phyloP scores from a whole-genome alignment of 352 stramenopile genomes.

The Achlya hypogyna region DNA sequence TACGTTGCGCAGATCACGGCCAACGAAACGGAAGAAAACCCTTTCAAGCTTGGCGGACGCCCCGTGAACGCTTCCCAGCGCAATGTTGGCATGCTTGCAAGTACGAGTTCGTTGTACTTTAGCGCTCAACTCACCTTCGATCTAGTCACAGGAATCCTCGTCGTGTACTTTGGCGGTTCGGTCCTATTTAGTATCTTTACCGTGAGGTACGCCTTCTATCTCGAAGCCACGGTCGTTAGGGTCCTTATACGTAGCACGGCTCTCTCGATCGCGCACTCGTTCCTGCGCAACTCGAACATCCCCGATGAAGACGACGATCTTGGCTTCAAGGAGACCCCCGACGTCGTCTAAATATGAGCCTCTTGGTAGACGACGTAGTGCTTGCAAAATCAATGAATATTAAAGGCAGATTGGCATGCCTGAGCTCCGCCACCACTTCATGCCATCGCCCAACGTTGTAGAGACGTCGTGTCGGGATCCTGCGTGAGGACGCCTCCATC shows the following conservation, averaged over 20 bases:
- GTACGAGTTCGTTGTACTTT: conserved; percentile 27
- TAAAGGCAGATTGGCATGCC: too few species aligned
- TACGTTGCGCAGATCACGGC: conserved; percentile 63
- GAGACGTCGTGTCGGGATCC: too few species aligned
- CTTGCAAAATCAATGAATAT: too few species aligned
- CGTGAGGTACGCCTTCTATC: conserved; percentile 41
- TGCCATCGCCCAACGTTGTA: too few species aligned
- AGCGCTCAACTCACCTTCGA: neutral
- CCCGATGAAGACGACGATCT: conserved; percentile 74
- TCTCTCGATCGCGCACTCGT: conserved; percentile 65
- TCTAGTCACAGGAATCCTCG: conserved; percentile 56
- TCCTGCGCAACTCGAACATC: conserved; percentile 65
- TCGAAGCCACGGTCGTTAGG: neutral
- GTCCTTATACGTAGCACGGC: conserved; percentile 32
- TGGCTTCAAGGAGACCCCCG: conserved; percentile 32
- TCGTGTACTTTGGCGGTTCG: conserved; percentile 76
- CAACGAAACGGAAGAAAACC: conserved; percentile 60
- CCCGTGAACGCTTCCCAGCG: conserved; percentile 63
- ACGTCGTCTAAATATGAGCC: too few species aligned
- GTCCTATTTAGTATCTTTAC: conserved; percentile 83
- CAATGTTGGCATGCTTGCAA: conserved; percentile 65
- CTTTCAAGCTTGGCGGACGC: conserved; percentile 61
- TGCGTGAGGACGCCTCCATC: too few species aligned
- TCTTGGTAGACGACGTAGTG: too few species aligned
- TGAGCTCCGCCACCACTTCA: too few species aligned